Evolutionary conservation across 805 yeast species (phyloP).

Genomic region (Henningerozyma blattae): DNA sequence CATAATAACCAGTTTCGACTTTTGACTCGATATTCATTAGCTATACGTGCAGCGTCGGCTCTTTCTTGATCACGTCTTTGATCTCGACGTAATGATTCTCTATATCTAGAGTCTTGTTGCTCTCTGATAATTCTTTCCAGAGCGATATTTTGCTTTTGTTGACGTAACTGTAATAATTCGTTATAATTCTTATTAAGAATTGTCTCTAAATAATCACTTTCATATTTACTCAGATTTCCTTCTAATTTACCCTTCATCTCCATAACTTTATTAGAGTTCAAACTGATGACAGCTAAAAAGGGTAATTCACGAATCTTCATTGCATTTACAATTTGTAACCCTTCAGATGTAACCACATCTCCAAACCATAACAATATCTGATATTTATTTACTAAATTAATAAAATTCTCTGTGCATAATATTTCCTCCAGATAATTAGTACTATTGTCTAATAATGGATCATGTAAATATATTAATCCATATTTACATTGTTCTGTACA

Average conservation of each 20-base stretch:
- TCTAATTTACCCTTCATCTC: slow-evolving; percentile 22
- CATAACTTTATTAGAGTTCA: slow-evolving; percentile 36
- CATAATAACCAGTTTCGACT: slow-evolving; percentile 35
- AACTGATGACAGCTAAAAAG: slow-evolving; percentile 63
- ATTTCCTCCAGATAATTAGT: slow-evolving; percentile 40
- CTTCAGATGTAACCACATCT: slow-evolving; percentile 67
- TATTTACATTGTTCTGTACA: slow-evolving; percentile 64
- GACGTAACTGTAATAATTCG: slow-evolving; percentile 40
- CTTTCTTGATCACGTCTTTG: slow-evolving; percentile 32
- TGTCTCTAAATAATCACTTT: slow-evolving; percentile 9
- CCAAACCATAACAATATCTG: slow-evolving; percentile 80
- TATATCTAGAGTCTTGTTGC: slow-evolving; percentile 71
- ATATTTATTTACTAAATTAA: slow-evolving; percentile 34
- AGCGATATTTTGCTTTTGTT: slow-evolving; percentile 51
- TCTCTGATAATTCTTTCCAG: slow-evolving; percentile 44
- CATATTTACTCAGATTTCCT: slow-evolving; percentile 12
- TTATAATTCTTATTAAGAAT: slow-evolving; percentile 18
- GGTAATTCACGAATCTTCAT: slow-evolving; percentile 67
- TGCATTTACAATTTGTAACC: slow-evolving; percentile 69
- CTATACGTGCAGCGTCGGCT: slow-evolving; percentile 17
- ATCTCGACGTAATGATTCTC: slow-evolving; percentile 58
- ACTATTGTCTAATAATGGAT: slow-evolving; percentile 54
- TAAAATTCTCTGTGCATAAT: slow-evolving; percentile 38
- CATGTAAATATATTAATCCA: slow-evolving; percentile 61
- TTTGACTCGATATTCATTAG: slow-evolving; percentile 8